These are phyloP conservation scores for Viola odorata DNA, from an alignment of 345 rosid genomes.

Conservation along the genomic window DNA sequence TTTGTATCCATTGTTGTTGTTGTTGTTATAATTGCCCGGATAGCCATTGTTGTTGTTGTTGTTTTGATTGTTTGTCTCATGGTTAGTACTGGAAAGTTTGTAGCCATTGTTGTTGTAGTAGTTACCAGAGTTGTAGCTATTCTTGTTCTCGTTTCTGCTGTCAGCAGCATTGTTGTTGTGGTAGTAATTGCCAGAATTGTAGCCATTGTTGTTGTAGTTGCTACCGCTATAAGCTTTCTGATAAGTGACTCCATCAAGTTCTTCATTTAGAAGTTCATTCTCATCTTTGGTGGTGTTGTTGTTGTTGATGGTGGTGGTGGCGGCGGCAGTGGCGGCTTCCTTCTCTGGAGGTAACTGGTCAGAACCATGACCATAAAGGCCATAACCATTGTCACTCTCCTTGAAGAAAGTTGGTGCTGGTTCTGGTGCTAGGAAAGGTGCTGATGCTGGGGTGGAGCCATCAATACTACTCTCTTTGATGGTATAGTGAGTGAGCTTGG, in stretches of 20 bases:
- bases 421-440: constrained; percentile 1
- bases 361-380: constrained; percentile 40
- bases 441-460: neutral
- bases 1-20: constrained; percentile 1
- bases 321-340: constrained; percentile 27
- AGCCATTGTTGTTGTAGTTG: constrained; percentile 16
- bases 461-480: neutral
- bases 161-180: constrained; percentile 11
- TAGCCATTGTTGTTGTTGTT: constrained; percentile 14
- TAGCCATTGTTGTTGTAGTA: constrained; percentile 9
- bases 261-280: constrained; percentile 30
- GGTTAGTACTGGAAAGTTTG: constrained; percentile 12
- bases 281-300: constrained; percentile 20
- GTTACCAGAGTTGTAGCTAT: constrained; percentile 13
- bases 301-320: constrained; percentile 17
- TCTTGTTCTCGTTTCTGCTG: neutral
- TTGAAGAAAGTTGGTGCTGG: constrained; percentile 4
- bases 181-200: neutral
- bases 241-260: constrained; percentile 30
- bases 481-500: constrained; percentile 42
- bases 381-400: constrained; percentile 29
- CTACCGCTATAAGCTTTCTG: constrained; percentile 13
- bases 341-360: constrained; percentile 32
- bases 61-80: constrained; percentile 9
- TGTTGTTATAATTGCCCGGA: constrained; percentile 1